Evolutionary conservation across 2,329 filamentous ascomycete species (phyloP).

Genomic region (Fonsecaea pugnacius): DNA sequence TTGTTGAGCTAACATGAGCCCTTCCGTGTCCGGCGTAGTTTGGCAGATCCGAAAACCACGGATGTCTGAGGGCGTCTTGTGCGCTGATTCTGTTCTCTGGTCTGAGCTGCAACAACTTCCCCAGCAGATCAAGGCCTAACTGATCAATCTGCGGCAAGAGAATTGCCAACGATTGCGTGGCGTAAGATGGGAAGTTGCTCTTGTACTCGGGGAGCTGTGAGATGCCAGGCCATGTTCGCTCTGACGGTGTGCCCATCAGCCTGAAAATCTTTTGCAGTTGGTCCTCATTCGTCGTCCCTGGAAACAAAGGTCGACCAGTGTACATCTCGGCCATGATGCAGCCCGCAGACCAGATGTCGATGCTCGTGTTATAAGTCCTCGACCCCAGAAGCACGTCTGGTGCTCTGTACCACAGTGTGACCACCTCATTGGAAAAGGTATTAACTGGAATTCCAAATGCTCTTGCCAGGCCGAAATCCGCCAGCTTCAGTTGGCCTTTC

Average conservation of each 20-base stretch:
- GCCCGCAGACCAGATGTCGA: conserved; percentile 98
- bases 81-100: conserved; percentile 92
- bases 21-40: conserved; percentile 32
- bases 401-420: conserved; percentile 71
- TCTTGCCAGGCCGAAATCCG: conserved; percentile 85
- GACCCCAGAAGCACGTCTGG: conserved; percentile 93
- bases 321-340: conserved; percentile 99
- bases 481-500: conserved; percentile 86
- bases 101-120: conserved; percentile 87
- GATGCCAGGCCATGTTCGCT: conserved; percentile 94
- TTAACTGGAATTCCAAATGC: conserved; percentile 89
- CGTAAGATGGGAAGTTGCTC: conserved; percentile 89
- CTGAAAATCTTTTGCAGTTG: conserved; percentile 97
- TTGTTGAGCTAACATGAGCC: conserved; percentile 25
- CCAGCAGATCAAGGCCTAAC: conserved; percentile 81
- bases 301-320: conserved; percentile 91
- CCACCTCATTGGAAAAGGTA: conserved; percentile 82
- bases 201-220: conserved; percentile 98
- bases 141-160: conserved; percentile 91
- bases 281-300: conserved; percentile 97
- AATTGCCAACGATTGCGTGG: conserved; percentile 83
- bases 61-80: conserved; percentile 81
- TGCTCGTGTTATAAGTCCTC: conserved; percentile 98
- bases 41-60: conserved; percentile 78
- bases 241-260: conserved; percentile 96